phyloP scores from a whole-genome alignment of 2,329 filamentous ascomycete genomes.

The Nemania sp. region DNA sequence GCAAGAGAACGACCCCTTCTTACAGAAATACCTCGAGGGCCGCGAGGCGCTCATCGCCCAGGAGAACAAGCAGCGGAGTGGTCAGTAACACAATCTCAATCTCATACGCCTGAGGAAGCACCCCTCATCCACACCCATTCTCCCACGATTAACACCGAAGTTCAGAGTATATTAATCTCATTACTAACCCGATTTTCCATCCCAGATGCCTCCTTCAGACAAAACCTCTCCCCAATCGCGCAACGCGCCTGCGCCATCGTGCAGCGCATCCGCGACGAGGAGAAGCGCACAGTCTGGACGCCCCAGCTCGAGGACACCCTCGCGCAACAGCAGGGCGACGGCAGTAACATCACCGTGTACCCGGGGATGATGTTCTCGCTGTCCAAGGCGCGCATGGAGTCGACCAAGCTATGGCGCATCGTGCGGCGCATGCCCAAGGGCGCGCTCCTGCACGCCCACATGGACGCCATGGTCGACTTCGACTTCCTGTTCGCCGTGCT shows the following conservation, averaged over 20 bases:
- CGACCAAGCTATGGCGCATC: slow-evolving; percentile 86
- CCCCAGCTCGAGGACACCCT: slow-evolving; percentile 76
- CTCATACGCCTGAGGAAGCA: background rate
- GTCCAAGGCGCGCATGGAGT: slow-evolving; percentile 87
- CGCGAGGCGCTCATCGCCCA: slow-evolving; percentile 80
- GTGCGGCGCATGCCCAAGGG: slow-evolving; percentile 91
- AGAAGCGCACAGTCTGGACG: slow-evolving; percentile 82
- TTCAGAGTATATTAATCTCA: background rate
- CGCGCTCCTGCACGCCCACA: slow-evolving; percentile 84
- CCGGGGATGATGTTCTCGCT: slow-evolving; percentile 95
- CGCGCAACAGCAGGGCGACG: slow-evolving; percentile 61
- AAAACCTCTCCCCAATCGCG: slow-evolving; percentile 82
- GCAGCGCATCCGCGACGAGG: slow-evolving; percentile 79
- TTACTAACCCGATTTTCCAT: background rate
- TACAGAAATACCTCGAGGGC: slow-evolving; percentile 83
- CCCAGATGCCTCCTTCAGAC: slow-evolving; percentile 76
- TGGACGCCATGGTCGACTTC: slow-evolving; percentile 91
- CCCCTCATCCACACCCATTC: slow-evolving; percentile 25
- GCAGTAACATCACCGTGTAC: slow-evolving; percentile 73
- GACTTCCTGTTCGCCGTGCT: slow-evolving; percentile 81
- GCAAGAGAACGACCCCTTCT: slow-evolving; percentile 74
- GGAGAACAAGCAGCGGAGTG: slow-evolving; percentile 85
- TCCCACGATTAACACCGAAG: background rate
- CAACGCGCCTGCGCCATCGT: slow-evolving; percentile 83
- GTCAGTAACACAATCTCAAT: slow-evolving; percentile 58